A percentile compares a stretch with the other conserved stretches of the same genome.
phyloP scores from a whole-genome alignment of 768 basidiomycete genomes.

The Podaxis sp. region DNA sequence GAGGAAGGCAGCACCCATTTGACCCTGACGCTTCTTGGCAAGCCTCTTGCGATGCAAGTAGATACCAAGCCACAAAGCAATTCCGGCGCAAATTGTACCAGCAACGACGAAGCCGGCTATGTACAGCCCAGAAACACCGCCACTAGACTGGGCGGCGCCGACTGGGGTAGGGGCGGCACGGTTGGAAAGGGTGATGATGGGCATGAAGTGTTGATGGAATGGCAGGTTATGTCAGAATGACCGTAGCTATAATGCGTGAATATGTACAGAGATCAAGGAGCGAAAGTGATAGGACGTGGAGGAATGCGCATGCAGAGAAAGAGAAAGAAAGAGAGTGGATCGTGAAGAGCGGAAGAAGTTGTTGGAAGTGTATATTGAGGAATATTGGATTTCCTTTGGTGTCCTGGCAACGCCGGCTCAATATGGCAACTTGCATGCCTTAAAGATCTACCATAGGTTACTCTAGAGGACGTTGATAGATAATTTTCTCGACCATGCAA shows the following conservation, averaged over 20 bases:
- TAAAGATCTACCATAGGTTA: neutral
- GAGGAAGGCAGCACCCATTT: constrained; percentile 42
- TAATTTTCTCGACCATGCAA: no score
- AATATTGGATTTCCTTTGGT: neutral
- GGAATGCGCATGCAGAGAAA: neutral
- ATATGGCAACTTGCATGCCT: neutral
- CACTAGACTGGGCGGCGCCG: constrained; percentile 15
- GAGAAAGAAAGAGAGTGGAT: neutral
- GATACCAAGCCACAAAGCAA: constrained; percentile 44
- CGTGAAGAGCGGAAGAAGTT: neutral
- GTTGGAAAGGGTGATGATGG: constrained; percentile 10
- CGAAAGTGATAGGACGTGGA: neutral
- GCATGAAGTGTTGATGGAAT: constrained; percentile 3
- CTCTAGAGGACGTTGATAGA: neutral
- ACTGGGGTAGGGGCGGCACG: neutral
- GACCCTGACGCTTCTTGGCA: constrained; percentile 33
- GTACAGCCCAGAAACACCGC: constrained; percentile 28
- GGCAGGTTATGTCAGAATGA: neutral
- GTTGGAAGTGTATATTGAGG: neutral
- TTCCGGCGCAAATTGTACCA: constrained; percentile 36
- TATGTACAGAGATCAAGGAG: constrained; percentile 1
- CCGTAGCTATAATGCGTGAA: neutral
- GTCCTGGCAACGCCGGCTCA: neutral
- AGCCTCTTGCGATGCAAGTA: constrained; percentile 41
- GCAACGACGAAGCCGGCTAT: constrained; percentile 54